A percentile compares a stretch with the other conserved stretches of the same genome.
Conservation (phyloP, 1,139 yeast species). For the Candida glucosophila region DNA sequence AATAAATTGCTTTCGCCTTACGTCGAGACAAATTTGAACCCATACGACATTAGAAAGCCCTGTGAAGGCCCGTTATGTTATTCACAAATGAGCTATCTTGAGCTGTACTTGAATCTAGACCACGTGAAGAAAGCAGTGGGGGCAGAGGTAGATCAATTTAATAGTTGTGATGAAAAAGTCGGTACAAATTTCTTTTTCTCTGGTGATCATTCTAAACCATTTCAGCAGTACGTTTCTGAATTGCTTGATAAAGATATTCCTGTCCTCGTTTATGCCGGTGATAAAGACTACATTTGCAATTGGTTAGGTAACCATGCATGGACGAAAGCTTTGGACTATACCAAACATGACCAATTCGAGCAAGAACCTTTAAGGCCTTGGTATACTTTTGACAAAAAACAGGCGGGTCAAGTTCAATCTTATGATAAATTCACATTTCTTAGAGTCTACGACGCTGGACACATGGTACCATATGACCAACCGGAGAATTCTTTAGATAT, state of each 20-base stretch:
- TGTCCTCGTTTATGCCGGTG: constrained; percentile 32
- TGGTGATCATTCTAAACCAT: constrained; percentile 62
- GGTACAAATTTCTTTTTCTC: constrained; percentile 43
- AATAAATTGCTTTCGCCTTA: constrained; percentile 42
- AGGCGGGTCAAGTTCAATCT: constrained; percentile 53
- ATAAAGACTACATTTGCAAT: constrained; percentile 31
- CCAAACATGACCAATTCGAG: constrained; percentile 17
- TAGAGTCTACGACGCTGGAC: constrained; percentile 61
- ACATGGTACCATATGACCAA: constrained; percentile 77
- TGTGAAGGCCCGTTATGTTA: constrained; percentile 49
- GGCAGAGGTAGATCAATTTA: constrained; percentile 45
- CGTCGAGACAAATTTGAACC: constrained; percentile 52
- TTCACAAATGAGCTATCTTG: constrained; percentile 45
- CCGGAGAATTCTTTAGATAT: constrained; percentile 66
- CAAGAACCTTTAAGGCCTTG: constrained; percentile 29
- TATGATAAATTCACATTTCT: constrained; percentile 49
- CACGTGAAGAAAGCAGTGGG: constrained; percentile 57
- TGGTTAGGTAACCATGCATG: constrained; percentile 33
- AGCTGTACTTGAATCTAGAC: constrained; percentile 50
- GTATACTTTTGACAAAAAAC: constrained; percentile 31
- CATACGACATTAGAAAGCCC: constrained; percentile 63
- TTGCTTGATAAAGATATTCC: constrained; percentile 43
- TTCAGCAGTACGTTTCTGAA: constrained; percentile 52
- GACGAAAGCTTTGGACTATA: constrained; percentile 22
- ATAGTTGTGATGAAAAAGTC: constrained; percentile 51